Evolutionary conservation across 2,329 filamentous ascomycete genomes (phyloP).

Genomic region (Arthrocladium fulminans): DNA sequence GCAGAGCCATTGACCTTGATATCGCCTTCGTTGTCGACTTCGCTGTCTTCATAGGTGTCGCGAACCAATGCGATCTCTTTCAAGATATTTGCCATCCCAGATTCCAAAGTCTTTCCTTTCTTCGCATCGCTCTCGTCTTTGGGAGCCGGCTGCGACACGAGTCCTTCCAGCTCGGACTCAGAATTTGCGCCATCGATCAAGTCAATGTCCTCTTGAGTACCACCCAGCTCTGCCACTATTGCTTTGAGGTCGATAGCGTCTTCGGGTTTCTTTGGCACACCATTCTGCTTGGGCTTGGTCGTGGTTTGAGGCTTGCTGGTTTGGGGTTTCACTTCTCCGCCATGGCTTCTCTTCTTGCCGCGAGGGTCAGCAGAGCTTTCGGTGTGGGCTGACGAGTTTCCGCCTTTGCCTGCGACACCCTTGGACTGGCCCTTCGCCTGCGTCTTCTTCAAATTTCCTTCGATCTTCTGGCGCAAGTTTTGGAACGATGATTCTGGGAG

Average conservation of each 20-base stretch:
- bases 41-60: slow-evolving; percentile 24
- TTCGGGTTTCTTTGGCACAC: slow-evolving; percentile 16
- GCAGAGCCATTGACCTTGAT: slow-evolving; percentile 21
- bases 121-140: not conserved
- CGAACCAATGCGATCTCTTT: slow-evolving; percentile 37
- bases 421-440: slow-evolving; percentile 32
- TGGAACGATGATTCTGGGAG: slow-evolving; percentile 11
- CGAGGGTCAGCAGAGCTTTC: slow-evolving; percentile 2
- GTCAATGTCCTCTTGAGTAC: slow-evolving; percentile 42
- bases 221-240: slow-evolving; percentile 33
- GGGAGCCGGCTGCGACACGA: not conserved
- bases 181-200: slow-evolving; percentile 37
- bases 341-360: slow-evolving; percentile 40
- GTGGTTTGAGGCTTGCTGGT: slow-evolving; percentile 17
- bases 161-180: slow-evolving; percentile 38
- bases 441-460: slow-evolving; percentile 26
- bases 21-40: slow-evolving; percentile 26
- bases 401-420: slow-evolving; percentile 22
- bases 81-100: slow-evolving; percentile 28
- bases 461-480: slow-evolving; percentile 17
- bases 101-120: slow-evolving; percentile 31
- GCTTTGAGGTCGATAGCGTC: slow-evolving; percentile 9
- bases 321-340: slow-evolving; percentile 34
- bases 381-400: slow-evolving; percentile 21
- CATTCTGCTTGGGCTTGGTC: not conserved